phyloP scores from a whole-genome alignment of 2,329 filamentous ascomycete species.

The Huntiella decipiens region DNA sequence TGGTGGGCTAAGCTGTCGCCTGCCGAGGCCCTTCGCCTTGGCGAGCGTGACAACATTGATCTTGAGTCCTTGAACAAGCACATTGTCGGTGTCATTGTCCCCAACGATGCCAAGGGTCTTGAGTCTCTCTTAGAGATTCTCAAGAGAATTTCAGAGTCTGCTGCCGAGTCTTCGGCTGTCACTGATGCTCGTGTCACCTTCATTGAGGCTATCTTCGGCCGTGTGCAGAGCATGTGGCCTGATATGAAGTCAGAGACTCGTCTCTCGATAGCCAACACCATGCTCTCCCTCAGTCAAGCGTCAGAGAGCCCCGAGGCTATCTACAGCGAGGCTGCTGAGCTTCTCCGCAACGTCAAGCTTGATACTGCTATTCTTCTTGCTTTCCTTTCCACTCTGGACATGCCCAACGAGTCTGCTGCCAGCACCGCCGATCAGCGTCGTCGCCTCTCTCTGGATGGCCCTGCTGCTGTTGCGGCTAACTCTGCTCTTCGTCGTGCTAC shows the following conservation, averaged over 20 bases:
- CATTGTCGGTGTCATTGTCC: slow-evolving; percentile 32
- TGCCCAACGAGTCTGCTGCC: slow-evolving; percentile 45
- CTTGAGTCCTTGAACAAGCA: slow-evolving; percentile 23
- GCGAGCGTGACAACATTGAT: slow-evolving; percentile 23
- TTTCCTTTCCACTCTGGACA: slow-evolving; percentile 58
- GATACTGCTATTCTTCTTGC: slow-evolving; percentile 51
- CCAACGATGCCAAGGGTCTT: slow-evolving; percentile 33
- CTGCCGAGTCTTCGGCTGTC: slow-evolving; percentile 19
- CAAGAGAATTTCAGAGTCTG: slow-evolving; percentile 14
- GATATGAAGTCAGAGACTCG: slow-evolving; percentile 46
- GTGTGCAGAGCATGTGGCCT: slow-evolving; percentile 54
- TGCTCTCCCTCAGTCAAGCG: slow-evolving; percentile 42
- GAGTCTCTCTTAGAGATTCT: slow-evolving; percentile 32
- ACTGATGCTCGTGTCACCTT: slow-evolving; percentile 29
- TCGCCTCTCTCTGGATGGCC: slow-evolving; percentile 21
- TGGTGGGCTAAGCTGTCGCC: slow-evolving; percentile 44
- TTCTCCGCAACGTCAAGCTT: slow-evolving; percentile 54
- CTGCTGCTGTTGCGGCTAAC: slow-evolving; percentile 7
- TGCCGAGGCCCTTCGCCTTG: slow-evolving; percentile 28
- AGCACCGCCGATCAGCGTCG: slow-evolving; percentile 45
- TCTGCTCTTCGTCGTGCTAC: slow-evolving; percentile 58
- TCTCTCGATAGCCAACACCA: slow-evolving; percentile 37
- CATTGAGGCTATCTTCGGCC: slow-evolving; percentile 44
- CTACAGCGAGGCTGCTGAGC: slow-evolving; percentile 42
- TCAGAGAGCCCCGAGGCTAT: slow-evolving; percentile 16